These are phyloP conservation scores for Podospora tetraspora DNA, from an alignment of 495 filamentous ascomycete genomes.

Conservation along the genomic window DNA sequence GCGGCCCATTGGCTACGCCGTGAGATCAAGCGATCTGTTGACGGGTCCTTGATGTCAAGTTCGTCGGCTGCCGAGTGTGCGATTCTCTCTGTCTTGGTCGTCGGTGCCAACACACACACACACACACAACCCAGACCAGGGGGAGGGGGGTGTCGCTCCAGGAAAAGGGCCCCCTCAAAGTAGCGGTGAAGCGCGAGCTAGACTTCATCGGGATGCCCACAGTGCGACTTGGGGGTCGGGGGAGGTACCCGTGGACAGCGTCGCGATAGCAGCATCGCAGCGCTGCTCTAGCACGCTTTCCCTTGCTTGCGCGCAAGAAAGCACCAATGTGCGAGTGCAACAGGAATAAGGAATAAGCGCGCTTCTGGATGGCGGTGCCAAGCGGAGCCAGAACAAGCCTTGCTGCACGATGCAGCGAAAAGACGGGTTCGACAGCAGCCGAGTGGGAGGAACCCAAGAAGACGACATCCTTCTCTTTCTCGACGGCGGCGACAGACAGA, in stretches of 20 bases:
- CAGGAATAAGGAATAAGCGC: constrained; percentile 8
- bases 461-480: constrained; percentile 6
- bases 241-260: constrained; percentile 24
- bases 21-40: neutral
- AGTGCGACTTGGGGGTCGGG: constrained; percentile 23
- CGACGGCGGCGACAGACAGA: constrained; percentile 15
- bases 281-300: constrained; percentile 1
- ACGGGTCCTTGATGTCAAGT: neutral
- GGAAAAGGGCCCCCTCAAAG: constrained; percentile 17
- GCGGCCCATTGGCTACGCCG: neutral
- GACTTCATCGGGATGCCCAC: constrained; percentile 17
- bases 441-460: constrained; percentile 11
- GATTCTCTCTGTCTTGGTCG: constrained; percentile 2
- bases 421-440: constrained; percentile 13
- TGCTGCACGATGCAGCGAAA: constrained; percentile 13
- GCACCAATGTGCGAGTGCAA: neutral
- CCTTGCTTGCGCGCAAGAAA: constrained; percentile 6
- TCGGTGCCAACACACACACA: neutral
- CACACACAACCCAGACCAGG: neutral
- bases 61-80: neutral
- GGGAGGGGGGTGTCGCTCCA: constrained; percentile 28
- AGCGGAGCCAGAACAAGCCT: constrained; percentile 13
- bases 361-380: constrained; percentile 3
- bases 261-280: constrained; percentile 4
- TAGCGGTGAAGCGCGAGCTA: constrained; percentile 30